phyloP scores from a whole-genome alignment of 2,329 filamentous ascomycete genomes.

The Aspergillus phoenicis region DNA sequence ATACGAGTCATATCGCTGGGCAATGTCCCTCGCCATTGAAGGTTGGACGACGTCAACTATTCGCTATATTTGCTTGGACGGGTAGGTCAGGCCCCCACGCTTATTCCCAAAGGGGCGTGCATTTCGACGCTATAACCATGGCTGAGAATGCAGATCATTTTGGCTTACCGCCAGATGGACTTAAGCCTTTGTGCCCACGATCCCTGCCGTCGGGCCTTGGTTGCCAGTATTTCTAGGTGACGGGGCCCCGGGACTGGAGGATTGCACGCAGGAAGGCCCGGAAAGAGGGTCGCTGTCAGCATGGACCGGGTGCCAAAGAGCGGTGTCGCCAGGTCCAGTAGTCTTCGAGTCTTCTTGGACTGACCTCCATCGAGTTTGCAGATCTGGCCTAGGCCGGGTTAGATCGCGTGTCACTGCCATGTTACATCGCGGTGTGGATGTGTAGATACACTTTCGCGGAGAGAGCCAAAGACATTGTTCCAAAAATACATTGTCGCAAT shows the following conservation, averaged over 20 bases:
- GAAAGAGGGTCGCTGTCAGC: conserved; percentile 8
- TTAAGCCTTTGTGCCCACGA: not conserved
- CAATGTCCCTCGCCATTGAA: not conserved
- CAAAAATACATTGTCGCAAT: conserved; percentile 10
- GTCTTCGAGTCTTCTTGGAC: not conserved
- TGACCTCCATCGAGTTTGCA: not conserved
- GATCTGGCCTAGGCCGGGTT: conserved; percentile 6
- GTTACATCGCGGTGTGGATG: conserved; percentile 1
- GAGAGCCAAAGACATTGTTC: conserved; percentile 5
- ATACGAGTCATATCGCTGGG: conserved; percentile 2
- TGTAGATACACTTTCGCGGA: not conserved
- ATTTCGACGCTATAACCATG: conserved; percentile 8
- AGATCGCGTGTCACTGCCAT: conserved; percentile 9
- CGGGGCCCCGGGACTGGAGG: conserved; percentile 5
- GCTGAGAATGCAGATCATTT: conserved; percentile 12
- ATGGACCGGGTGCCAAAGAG: conserved; percentile 15
- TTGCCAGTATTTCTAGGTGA: not conserved
- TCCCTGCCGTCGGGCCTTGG: conserved; percentile 8
- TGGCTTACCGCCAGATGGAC: conserved; percentile 13
- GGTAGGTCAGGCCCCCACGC: conserved; percentile 8
- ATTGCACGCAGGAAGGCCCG: not conserved
- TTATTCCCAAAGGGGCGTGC: not conserved
- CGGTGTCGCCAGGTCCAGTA: conserved; percentile 15
- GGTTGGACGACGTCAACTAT: not conserved
- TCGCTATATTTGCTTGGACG: not conserved